Conservation (phyloP, 139 green algal genomes). For the Chlorella sp. region DNA sequence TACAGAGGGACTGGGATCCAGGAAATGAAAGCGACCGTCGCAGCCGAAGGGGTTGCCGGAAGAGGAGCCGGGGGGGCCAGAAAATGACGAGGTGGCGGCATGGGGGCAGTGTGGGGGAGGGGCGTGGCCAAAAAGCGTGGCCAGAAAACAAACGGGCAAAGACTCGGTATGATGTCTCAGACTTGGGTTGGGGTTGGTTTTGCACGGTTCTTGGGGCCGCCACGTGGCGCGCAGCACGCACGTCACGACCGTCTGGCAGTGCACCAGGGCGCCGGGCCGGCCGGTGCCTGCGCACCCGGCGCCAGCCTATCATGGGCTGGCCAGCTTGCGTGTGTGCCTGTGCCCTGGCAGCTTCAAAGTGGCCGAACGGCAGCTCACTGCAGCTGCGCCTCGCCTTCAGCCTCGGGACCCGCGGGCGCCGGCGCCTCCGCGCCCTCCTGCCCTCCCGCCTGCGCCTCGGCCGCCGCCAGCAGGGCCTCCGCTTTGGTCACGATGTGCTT, state of each 20-base stretch:
- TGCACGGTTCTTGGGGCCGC: neutral
- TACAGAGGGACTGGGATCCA: neutral
- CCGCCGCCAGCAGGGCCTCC: constrained; percentile 78
- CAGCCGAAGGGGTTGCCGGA: neutral
- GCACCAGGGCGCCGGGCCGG: too few species aligned
- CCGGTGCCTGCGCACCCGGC: neutral
- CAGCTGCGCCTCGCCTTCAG: neutral
- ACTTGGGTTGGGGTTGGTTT: neutral
- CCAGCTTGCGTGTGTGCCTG: neutral
- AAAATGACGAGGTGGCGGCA: neutral
- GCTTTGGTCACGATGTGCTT: constrained; percentile 95
- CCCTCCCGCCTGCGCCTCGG: neutral
- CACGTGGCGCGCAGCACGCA: too few species aligned
- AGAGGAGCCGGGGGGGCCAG: too few species aligned
- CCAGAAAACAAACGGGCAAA: neutral
- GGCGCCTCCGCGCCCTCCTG: neutral
- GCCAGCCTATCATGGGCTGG: neutral
- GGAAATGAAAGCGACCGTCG: neutral
- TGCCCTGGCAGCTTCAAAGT: neutral
- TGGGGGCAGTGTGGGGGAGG: neutral
- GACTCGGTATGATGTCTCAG: neutral
- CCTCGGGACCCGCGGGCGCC: neutral
- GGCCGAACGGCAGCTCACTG: neutral
- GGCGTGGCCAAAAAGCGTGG: neutral
- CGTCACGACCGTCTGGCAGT: too few species aligned